Evolutionary conservation across 768 basidiomycete species (phyloP).

Genomic region (Rhizopogon rudus): DNA sequence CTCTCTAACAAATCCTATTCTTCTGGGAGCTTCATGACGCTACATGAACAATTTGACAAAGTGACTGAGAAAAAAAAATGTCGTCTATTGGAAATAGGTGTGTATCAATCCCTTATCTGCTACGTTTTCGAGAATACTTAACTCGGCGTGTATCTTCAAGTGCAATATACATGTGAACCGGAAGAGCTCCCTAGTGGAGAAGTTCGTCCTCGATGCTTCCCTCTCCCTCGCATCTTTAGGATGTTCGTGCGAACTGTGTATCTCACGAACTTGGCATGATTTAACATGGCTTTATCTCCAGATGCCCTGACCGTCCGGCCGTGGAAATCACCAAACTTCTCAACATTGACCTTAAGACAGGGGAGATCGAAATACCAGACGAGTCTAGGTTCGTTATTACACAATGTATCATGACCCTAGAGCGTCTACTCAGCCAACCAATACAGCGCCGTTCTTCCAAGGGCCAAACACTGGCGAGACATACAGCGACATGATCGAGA

Average conservation of each 20-base stretch:
- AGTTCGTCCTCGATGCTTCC: constrained; percentile 53
- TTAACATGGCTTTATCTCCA: constrained; percentile 21
- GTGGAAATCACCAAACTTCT: constrained; percentile 66
- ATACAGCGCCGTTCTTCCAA: constrained; percentile 24
- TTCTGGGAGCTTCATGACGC: neutral
- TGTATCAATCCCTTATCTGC: neutral
- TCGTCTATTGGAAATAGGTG: constrained; percentile 57
- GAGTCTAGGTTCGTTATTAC: constrained; percentile 33
- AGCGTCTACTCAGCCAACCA: neutral
- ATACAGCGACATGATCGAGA: constrained; percentile 16
- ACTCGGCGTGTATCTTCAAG: constrained; percentile 7
- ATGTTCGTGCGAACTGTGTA: constrained; percentile 41
- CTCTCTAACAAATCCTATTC: neutral
- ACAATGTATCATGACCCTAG: neutral
- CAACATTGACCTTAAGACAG: constrained; percentile 40
- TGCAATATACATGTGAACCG: constrained; percentile 62
- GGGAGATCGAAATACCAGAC: constrained; percentile 46
- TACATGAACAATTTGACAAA: neutral
- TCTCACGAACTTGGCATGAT: constrained; percentile 1
- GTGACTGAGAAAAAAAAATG: constrained; percentile 32
- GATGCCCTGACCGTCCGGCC: constrained; percentile 62
- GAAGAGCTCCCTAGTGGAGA: constrained; percentile 24
- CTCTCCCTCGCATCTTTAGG: constrained; percentile 69
- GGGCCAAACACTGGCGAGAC: constrained; percentile 30
- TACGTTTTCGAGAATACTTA: constrained; percentile 3